Conservation (phyloP, 2,329 filamentous ascomycete genomes). For the Fusarium domesticum region DNA sequence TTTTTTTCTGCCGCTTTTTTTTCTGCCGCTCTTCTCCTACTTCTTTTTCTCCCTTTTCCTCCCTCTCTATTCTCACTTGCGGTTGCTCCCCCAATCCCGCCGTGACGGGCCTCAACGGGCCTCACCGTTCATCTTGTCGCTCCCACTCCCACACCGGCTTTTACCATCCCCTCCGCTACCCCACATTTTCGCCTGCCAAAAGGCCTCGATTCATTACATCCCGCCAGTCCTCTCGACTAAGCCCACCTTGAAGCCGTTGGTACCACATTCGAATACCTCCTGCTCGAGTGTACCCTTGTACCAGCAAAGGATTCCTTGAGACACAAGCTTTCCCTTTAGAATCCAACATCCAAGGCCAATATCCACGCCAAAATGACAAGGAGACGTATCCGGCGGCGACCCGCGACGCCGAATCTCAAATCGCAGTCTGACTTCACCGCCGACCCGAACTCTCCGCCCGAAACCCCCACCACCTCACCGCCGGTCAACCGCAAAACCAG, state of each 20-base stretch:
- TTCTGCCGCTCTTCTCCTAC: conserved; percentile 16
- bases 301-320: conserved; percentile 4
- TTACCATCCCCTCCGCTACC: conserved; percentile 21
- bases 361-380: conserved; percentile 29
- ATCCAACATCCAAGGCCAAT: conserved; percentile 6
- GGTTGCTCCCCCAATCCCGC: conserved; percentile 15
- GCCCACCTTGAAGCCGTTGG: conserved; percentile 1
- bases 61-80: conserved; percentile 3
- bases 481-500: conserved; percentile 34
- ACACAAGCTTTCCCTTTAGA: no score
- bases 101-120: conserved; percentile 5
- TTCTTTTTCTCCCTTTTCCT: conserved; percentile 18
- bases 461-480: conserved; percentile 43
- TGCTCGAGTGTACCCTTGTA: background rate
- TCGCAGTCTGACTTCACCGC: conserved; percentile 23
- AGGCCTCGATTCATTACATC: conserved; percentile 29
- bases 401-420: conserved; percentile 43
- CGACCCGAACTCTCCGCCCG: conserved; percentile 47
- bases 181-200: conserved; percentile 29
- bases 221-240: conserved; percentile 13
- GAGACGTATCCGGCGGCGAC: conserved; percentile 37
- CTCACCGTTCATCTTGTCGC: conserved; percentile 4
- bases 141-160: conserved; percentile 16
- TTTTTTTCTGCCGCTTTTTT: conserved; percentile 26
- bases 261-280: conserved; percentile 1